Base-by-base conservation (phyloP, 1,284 basidiomycete species). In the Marasmius oreades region DNA sequence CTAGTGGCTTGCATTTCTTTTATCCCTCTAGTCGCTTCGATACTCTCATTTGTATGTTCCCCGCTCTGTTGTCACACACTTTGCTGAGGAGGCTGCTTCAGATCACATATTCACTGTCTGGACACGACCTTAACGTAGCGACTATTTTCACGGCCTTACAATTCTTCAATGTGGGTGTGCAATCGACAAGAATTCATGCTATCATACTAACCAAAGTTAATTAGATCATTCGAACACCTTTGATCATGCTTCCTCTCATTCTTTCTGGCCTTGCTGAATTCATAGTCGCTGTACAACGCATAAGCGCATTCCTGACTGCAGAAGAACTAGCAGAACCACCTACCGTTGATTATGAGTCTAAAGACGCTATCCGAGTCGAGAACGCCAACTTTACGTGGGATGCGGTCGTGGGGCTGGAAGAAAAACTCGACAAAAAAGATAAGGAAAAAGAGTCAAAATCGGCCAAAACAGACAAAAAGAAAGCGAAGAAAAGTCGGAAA, bases 321-420 rank as follows among this genome's bases (percentile, higher is more conserved):
- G 88, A 91, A 58, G 87, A 90, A 63, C 75, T 87, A 20, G 69
- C 70, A 0, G 76, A 81, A 22, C 75, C 80, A 0, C 82, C 84
- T 61, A 62, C 64, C 14, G 74, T 86, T 55, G 77, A 85, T 42
- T 60, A 65, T 2, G 63, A 70, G 0, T 66, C 70, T 36, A 69
- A 75, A 43, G 66, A 67, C 51, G 87, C 85, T 6, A 70, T 92
- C 36, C 69, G 77, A 1, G 77, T 85, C 10, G 76, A 86, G 53
- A 89, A 82, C 1, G 80, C 82, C 63, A 31, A 12, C 11, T 92
- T 91, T 69, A 74, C 78, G 6, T 91, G 88, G 85, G 88, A 90
- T 64, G 75, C 75, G 18, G 43, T 50, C 24, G 26, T 16, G 14
- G 11, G 33, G 28, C 24, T 63, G 12, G 63, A 52, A 55, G 70